Base-by-base conservation (phyloP, 2,329 filamentous ascomycete genomes). In the Epicoccum nigrum region DNA sequence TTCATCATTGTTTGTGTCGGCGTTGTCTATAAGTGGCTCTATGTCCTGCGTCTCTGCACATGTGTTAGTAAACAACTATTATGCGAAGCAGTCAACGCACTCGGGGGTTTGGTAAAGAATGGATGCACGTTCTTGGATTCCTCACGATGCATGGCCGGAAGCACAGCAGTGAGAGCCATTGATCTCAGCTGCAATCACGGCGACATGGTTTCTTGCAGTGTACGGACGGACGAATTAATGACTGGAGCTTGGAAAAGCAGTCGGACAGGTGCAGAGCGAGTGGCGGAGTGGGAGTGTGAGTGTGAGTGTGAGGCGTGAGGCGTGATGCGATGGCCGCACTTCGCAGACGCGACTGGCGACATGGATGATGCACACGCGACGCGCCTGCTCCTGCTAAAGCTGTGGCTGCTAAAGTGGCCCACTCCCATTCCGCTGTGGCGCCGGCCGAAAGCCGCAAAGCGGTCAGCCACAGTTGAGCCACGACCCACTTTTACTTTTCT, bases 101-200 rank as follows among this genome's bases (percentile, higher is more conserved):
- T 63, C 3, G 44, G 31, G 12, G 62, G 54, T 47, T 71, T 73
- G 20, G 67, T 56, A 49, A 75, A 75, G 64, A 75, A 75, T 21
- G 73, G 72, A 56, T 75, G 73, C 41, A 74, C 45, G 54, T 46
- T 60, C 55, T 72, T 65, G 44, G 59, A 61, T 40, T 66, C 62
- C 45, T 71, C 72, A 31, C 70, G 57, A 65, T 68, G 64, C 72
- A 75, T 75, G 51, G 67, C 71, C 47, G 64, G 56, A 32, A 67
- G 65, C 55, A 73, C 68, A 56, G 64, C 67, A 54, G 66, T 46
- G 37, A 70, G 59, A 58, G 72, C 72, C 73, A 75, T 75, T 59
- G 57, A 72, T 50, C 19, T 31, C 15, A 13, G 34, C 34, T 32
- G 9, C 7, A 20, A 37, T 43, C n/a, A 54, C 45, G 34, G 12